Evolutionary conservation across 2,329 filamentous ascomycete genomes (phyloP).

Genomic region (Cordyceps sp.): DNA sequence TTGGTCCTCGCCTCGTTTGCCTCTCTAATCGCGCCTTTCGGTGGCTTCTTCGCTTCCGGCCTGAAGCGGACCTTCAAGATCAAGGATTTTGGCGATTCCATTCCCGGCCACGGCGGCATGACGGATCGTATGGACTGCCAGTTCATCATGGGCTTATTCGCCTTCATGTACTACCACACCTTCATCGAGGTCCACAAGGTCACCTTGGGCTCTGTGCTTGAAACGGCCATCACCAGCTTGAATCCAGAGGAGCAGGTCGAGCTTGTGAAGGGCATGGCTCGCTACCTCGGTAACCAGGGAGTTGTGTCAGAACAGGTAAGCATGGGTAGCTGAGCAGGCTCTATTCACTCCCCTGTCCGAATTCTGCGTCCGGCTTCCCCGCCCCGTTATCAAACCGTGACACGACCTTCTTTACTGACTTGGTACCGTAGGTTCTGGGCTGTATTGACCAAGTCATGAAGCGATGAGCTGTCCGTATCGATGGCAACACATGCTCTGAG

Average conservation of each 20-base stretch:
- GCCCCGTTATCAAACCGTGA: no score
- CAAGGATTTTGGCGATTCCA: slow-evolving; percentile 98
- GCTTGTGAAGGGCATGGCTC: slow-evolving; percentile 46
- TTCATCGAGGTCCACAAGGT: slow-evolving; percentile 86
- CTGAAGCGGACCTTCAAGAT: slow-evolving; percentile 99
- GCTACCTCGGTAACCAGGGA: slow-evolving; percentile 51
- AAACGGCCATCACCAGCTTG: slow-evolving; percentile 81
- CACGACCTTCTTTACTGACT: no score
- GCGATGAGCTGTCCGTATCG: no score
- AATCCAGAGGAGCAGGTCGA: slow-evolving; percentile 80
- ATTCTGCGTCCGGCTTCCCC: no score
- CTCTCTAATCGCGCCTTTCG: slow-evolving; percentile 91
- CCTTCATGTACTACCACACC: slow-evolving; percentile 96
- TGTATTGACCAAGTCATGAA: no score
- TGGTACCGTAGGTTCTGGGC: no score
- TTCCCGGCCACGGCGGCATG: slow-evolving; percentile 93
- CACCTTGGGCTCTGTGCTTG: slow-evolving; percentile 72
- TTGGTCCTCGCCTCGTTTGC: slow-evolving; percentile 84
- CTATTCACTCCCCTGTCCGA: no score
- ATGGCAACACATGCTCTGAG: no score
- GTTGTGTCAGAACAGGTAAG: slow-evolving; percentile 15
- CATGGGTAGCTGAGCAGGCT: no score
- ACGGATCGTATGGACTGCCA: slow-evolving; percentile 99
- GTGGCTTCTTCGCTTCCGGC: slow-evolving; percentile 94
- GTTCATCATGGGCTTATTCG: slow-evolving; percentile 99